Base-by-base conservation (phyloP, 2,329 filamentous ascomycete genomes). In the Neonectria ditissima region DNA sequence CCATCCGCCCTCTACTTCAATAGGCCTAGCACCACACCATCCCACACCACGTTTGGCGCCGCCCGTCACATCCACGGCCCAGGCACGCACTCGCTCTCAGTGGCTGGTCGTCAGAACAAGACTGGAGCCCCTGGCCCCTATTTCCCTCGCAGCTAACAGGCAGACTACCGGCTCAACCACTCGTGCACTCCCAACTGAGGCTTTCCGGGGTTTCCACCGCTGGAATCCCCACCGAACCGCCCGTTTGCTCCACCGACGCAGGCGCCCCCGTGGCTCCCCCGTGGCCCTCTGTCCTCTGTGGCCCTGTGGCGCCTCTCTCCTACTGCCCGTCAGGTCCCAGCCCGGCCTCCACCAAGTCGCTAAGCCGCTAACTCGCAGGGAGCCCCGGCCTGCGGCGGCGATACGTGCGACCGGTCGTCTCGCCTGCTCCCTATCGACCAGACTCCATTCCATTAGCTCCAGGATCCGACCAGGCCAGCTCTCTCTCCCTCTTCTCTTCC, bases 401-500 rank as follows among this genome's bases (percentile, higher is more conserved):
- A 63, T 59, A 51, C 55, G 61, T 59, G 43, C 55, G 24, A 63
- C 60, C 60, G 60, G 41, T 30, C 48, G 41, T 52, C 37, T 48
- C 34, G 32, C 59, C 50, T 50, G 56, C 47, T 52, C 41, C 48
- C 34, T 62, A 39, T 55, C 53, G 47, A 62, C 45, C 16, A 45
- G 34, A 37, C 34, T 54, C 50, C n/a, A 43, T n/a, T 52, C 39
- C 59, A 45, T 59, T 58, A 34, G 59, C 54, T 55, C 53, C 32
- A 53, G 9, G 32, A 53, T 53, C 50, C 20, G 13, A 28, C 20
- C 30, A 24, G n/a, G 32, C 32, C 5, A 34, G 5, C 64, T 55
- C 43, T 62, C 54, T 60, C 55, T 69, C 65, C 57, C 57, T 55
- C 58, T 59, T 43, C 39, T 37, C 51, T 48, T 51, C 41, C 50